Evolutionary conservation across 2,329 filamentous ascomycete species (phyloP).

Genomic region (Alternaria atra): DNA sequence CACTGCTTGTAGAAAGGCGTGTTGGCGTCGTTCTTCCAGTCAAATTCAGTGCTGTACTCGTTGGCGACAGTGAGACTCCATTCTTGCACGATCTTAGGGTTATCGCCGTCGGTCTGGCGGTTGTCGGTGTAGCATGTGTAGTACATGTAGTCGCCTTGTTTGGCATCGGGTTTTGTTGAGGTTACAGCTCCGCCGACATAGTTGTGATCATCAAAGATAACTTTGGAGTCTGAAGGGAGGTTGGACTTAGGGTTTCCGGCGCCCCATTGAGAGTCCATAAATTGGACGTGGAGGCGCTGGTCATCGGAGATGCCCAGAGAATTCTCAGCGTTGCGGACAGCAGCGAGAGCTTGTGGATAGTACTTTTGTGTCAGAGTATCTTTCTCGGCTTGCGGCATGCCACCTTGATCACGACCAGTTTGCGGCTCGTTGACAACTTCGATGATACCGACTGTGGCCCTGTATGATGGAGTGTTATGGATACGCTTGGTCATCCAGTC

Average conservation of each 20-base stretch:
- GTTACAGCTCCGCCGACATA: slow-evolving; percentile 60
- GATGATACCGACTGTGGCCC: slow-evolving; percentile 65
- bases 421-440: slow-evolving; percentile 67
- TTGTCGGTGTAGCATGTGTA: slow-evolving; percentile 60
- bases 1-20: slow-evolving; percentile 64
- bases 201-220: slow-evolving; percentile 67
- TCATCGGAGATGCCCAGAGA: slow-evolving; percentile 53
- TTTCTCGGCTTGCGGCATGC: slow-evolving; percentile 34
- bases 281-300: slow-evolving; percentile 64
- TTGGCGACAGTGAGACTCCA: slow-evolving; percentile 65
- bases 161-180: slow-evolving; percentile 38
- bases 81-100: slow-evolving; percentile 66
- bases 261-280: slow-evolving; percentile 65
- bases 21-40: slow-evolving; percentile 43
- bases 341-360: slow-evolving; percentile 59
- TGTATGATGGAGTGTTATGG: slow-evolving; percentile 60
- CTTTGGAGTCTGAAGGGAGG: slow-evolving; percentile 54
- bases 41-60: slow-evolving; percentile 58
- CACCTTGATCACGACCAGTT: slow-evolving; percentile 30
- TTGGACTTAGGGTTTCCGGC: slow-evolving; percentile 63
- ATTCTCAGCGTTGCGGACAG: slow-evolving; percentile 61
- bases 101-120: slow-evolving; percentile 48
- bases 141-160: slow-evolving; percentile 60
- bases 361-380: slow-evolving; percentile 45
- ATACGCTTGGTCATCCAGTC: slow-evolving; percentile 64